Evolutionary conservation across 176 grass and related monocot species (phyloP).

Genomic region (Triticum timopheevii): DNA sequence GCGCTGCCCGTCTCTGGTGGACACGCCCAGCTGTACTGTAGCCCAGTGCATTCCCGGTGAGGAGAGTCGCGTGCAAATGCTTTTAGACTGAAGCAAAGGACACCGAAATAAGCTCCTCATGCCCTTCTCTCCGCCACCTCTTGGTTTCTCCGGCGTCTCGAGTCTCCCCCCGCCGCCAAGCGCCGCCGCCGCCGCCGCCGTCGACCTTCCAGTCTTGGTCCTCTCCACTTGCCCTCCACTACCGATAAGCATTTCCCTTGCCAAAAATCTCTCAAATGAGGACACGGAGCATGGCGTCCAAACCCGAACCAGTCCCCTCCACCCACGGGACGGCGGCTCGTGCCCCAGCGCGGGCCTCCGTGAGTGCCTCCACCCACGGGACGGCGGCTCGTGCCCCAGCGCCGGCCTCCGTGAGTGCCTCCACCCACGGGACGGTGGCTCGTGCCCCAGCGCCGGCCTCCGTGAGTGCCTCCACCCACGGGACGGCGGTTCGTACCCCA

Average conservation of each 20-base stretch:
- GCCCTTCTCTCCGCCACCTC: not conserved
- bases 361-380: not conserved
- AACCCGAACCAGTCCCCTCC: not conserved
- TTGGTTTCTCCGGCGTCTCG: not conserved
- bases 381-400: not conserved
- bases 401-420: not conserved
- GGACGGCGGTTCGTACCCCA: not conserved
- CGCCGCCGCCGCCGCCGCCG: not conserved
- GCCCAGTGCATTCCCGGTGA: no score
- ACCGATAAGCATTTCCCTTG: not conserved
- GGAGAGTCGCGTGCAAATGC: no score
- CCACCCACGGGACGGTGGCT: not conserved
- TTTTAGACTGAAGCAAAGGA: no score
- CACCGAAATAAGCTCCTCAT: no score
- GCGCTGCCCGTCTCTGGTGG: no score
- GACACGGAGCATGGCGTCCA: constrained; percentile 3
- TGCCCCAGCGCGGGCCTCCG: no score
- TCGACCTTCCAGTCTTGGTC: not conserved
- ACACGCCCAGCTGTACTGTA: no score
- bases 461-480: not conserved
- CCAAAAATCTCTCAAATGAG: not conserved
- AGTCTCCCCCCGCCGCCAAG: not conserved
- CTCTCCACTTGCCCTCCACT: not conserved
- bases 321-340: not conserved
- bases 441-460: no score